Percentiles rank a stretch among this genome's conserved stretches.
Conservation (phyloP, 2,329 filamentous ascomycete genomes). For the Davidsoniella neocaledoniae region DNA sequence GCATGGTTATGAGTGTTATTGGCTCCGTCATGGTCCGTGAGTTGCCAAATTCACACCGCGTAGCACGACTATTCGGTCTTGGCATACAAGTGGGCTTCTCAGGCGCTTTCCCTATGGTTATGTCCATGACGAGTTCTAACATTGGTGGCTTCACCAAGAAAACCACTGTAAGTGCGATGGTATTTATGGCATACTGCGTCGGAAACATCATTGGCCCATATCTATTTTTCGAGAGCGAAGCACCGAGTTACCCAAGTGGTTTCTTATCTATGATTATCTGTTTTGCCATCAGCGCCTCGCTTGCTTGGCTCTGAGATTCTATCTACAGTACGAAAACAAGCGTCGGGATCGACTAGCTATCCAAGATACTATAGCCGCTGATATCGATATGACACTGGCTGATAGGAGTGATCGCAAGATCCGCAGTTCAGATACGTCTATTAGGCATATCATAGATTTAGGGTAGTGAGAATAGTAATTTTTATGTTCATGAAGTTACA, state of each 20-base stretch:
- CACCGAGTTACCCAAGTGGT: constrained; percentile 42
- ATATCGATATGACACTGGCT: constrained; percentile 14
- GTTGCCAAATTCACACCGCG: constrained; percentile 12
- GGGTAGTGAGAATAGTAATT: background rate
- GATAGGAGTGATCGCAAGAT: constrained; percentile 41
- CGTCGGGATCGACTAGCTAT: constrained; percentile 26
- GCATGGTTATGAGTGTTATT: constrained; percentile 14
- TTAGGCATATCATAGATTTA: constrained; percentile 12
- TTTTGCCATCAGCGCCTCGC: constrained; percentile 32
- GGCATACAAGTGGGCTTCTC: constrained; percentile 39
- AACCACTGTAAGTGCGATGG: constrained; percentile 36
- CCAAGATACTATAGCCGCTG: background rate
- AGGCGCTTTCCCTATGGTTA: constrained; percentile 25
- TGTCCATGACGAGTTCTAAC: constrained; percentile 41
- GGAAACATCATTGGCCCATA: constrained; percentile 47
- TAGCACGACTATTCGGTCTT: constrained; percentile 18
- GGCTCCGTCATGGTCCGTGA: constrained; percentile 17
- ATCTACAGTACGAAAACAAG: constrained; percentile 34
- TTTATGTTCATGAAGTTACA: too few species aligned
- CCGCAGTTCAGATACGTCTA: constrained; percentile 35
- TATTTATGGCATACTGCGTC: constrained; percentile 41
- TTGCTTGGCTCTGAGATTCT: constrained; percentile 29
- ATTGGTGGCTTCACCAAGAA: constrained; percentile 49
- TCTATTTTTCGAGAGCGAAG: constrained; percentile 39
- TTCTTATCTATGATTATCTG: constrained; percentile 45